Base-by-base conservation (phyloP, 2,329 filamentous ascomycete genomes). In the Pyricularia pennisetigena region DNA sequence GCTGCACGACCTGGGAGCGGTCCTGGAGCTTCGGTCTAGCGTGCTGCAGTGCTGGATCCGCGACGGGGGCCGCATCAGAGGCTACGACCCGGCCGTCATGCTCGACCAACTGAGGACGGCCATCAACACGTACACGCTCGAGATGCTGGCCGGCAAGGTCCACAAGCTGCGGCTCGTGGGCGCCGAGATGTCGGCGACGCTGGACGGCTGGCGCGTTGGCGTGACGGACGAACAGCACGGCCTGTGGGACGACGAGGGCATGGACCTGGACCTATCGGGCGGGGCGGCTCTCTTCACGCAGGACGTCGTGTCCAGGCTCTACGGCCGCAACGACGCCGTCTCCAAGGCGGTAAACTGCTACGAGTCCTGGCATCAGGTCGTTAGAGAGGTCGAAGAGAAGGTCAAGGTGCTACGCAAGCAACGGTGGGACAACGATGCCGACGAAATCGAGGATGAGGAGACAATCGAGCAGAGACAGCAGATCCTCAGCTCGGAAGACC, bases 31-130 rank as follows among this genome's bases (percentile, higher is more conserved):
- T 67, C 86, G 93, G 64, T 90, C 88, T 65, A 85, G 85, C 57
- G 83, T 93, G 7, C 78, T 96, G 64, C 87, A 90, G 72, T 85
- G 90, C 12, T 95, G 93, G 90, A 88, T 96, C 68, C 82, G 87
- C 24, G 87, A 90, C 67, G 86, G 88, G 26, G 84, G 85, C 54
- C 85, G 86, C 67, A 85, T 85, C 72, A 82, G 85, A 73, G 88
- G 90, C 49, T 83, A 94, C 74, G 84, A 94, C 75, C 85, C 89
- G 1, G 84, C 85, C 4, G 82, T 87, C 64, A 85, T 95, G 73
- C 84, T 94, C 10, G 84, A 91, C 72, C 83, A 86, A 12, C 79
- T 97, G 63, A 86, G 92, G 30, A 82, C 85, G 49, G 83, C 86
- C 4, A 85, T 96, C 76, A 93, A 93, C 74, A 80, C 82, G 35